phyloP scores from a whole-genome alignment of 2,329 filamentous ascomycete genomes.

The Fusarium anguioides region DNA sequence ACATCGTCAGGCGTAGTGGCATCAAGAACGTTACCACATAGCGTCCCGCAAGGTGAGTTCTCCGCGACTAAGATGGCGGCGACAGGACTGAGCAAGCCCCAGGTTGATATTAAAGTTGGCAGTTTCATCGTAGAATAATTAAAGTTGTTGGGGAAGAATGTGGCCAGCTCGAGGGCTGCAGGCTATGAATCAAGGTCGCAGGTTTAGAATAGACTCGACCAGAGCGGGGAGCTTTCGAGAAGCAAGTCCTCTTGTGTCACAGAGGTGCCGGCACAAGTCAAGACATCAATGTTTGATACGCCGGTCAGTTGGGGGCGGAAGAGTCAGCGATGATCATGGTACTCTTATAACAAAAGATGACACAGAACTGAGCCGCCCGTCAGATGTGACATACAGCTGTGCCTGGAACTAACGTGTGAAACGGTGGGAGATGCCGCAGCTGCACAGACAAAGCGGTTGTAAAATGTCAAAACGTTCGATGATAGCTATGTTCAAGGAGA shows the following conservation, averaged over 20 bases:
- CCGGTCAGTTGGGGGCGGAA: neutral
- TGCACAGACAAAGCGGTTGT: too few species aligned
- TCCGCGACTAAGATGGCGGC: constrained; percentile 56
- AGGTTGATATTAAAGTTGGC: constrained; percentile 28
- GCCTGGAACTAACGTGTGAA: constrained; percentile 5
- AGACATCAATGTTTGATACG: neutral
- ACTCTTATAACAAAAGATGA: constrained; percentile 17
- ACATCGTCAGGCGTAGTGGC: constrained; percentile 60
- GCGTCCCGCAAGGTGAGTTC: constrained; percentile 60
- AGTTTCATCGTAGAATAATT: too few species aligned
- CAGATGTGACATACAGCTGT: constrained; percentile 14
- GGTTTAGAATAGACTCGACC: constrained; percentile 5
- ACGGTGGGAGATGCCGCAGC: constrained; percentile 5
- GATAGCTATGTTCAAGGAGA: neutral
- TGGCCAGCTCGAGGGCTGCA: constrained; percentile 1
- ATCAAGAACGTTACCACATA: constrained; percentile 65
- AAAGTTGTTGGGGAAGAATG: constrained; percentile 5
- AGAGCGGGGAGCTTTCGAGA: neutral
- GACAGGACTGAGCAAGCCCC: constrained; percentile 27
- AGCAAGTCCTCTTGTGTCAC: constrained; percentile 3
- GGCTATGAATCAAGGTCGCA: neutral
- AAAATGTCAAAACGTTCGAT: neutral
- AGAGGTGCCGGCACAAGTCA: too few species aligned
- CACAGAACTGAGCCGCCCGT: constrained; percentile 1
- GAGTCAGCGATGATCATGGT: neutral